phyloP scores from a whole-genome alignment of 768 basidiomycete species.

The Leccinum disarticulatum region DNA sequence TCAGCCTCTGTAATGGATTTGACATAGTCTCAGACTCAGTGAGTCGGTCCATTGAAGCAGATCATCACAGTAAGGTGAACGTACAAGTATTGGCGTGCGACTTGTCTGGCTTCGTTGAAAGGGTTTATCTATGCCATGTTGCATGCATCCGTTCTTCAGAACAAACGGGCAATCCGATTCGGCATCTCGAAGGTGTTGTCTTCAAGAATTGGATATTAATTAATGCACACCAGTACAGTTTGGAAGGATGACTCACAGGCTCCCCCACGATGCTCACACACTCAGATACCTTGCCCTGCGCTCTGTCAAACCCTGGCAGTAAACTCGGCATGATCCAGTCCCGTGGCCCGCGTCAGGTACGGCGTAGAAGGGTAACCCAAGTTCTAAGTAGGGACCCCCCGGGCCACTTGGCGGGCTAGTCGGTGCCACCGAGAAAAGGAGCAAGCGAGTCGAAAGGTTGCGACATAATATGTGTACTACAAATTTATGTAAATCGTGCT shows the following conservation, averaged over 20 bases:
- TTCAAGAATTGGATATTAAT: conserved; percentile 55
- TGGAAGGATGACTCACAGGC: not conserved
- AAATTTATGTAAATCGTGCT: too few relatives aligned
- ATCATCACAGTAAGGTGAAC: conserved; percentile 74
- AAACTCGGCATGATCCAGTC: not conserved
- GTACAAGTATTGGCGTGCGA: not conserved
- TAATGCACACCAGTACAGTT: not conserved
- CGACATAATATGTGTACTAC: not conserved
- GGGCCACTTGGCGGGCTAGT: not conserved
- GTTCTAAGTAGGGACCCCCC: not conserved
- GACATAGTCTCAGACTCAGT: not conserved
- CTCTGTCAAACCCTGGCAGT: not conserved
- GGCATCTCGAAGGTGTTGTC: conserved; percentile 80
- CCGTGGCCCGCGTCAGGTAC: not conserved
- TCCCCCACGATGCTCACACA: not conserved
- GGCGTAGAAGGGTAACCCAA: not conserved
- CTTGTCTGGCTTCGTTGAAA: not conserved
- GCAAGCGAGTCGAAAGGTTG: not conserved
- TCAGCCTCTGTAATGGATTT: conserved; percentile 47
- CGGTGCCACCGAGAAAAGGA: not conserved
- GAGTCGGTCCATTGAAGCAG: conserved; percentile 63
- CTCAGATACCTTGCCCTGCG: not conserved
- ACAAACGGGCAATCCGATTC: conserved; percentile 57
- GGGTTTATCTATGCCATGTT: conserved; percentile 26
- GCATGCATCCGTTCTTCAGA: conserved; percentile 75